Evolutionary conservation across 2,329 filamentous ascomycete species (phyloP).

Genomic region (Dryadomyces sulphureus): DNA sequence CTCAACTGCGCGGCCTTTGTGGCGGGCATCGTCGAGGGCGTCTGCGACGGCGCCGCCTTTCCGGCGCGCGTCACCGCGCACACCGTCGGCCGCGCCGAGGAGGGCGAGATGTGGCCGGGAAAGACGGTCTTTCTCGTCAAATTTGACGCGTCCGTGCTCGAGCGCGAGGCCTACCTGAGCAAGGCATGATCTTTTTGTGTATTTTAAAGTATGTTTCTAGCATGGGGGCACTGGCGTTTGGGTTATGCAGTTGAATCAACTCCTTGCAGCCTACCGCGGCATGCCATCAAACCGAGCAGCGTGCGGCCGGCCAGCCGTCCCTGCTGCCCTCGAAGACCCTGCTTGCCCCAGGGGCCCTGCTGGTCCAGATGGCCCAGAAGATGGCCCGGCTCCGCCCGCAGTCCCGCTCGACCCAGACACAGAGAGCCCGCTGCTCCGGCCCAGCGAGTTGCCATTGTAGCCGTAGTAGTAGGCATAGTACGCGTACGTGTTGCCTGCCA

Average conservation of each 20-base stretch:
- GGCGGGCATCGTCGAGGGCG: constrained; percentile 86
- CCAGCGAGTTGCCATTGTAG: constrained; percentile 8
- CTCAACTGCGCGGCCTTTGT: constrained; percentile 94
- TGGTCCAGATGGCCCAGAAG: neutral
- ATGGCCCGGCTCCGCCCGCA: neutral
- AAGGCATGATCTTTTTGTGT: constrained; percentile 22
- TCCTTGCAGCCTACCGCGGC: constrained; percentile 1
- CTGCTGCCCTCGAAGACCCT: neutral
- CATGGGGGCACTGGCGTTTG: neutral
- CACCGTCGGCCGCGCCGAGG: constrained; percentile 44
- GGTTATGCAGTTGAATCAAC: neutral
- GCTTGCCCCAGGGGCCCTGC: constrained; percentile 6
- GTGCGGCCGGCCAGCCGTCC: too few species aligned
- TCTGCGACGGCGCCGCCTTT: constrained; percentile 87
- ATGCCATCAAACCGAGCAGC: constrained; percentile 1
- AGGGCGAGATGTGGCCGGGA: constrained; percentile 81
- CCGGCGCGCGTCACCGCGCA: constrained; percentile 83
- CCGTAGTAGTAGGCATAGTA: constrained; percentile 12
- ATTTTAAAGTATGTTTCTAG: neutral
- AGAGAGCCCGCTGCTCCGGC: neutral
- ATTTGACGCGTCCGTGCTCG: constrained; percentile 81
- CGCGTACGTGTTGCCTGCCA: constrained; percentile 21
- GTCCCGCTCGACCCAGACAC: neutral
- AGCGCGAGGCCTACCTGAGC: constrained; percentile 72
- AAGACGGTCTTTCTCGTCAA: constrained; percentile 93